These are phyloP conservation scores for Zygosaccharomyces siamensis DNA, from an alignment of 805 yeast genomes.

Conservation along the genomic window DNA sequence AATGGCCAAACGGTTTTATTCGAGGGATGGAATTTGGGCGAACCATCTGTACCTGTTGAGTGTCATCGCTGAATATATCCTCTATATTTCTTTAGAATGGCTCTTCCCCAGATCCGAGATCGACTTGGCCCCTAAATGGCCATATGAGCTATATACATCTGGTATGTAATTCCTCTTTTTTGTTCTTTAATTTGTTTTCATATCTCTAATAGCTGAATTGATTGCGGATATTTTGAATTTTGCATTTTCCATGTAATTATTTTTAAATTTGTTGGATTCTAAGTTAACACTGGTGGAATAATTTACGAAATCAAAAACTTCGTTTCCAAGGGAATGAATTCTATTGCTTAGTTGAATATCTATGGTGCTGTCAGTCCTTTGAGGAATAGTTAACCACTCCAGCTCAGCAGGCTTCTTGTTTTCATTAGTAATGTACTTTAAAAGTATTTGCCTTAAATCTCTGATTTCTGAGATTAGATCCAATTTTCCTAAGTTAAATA, in stretches of 20 bases:
- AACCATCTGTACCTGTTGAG: slow-evolving; percentile 79
- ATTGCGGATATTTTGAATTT: slow-evolving; percentile 1
- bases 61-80: slow-evolving; percentile 70
- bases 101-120: slow-evolving; percentile 62
- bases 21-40: slow-evolving; percentile 62
- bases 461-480: slow-evolving; percentile 44
- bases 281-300: neutral
- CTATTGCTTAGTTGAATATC: neutral
- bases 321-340: neutral
- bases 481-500: slow-evolving; percentile 32
- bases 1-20: slow-evolving; percentile 59
- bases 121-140: slow-evolving; percentile 83
- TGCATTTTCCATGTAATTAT: slow-evolving; percentile 4
- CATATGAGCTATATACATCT: slow-evolving; percentile 25
- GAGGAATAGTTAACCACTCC: slow-evolving; percentile 3
- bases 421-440: slow-evolving; percentile 7
- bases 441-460: slow-evolving; percentile 37
- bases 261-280: neutral
- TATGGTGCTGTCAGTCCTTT: no score
- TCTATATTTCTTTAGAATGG: slow-evolving; percentile 61
- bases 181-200: neutral
- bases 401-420: neutral
- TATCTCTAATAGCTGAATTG: slow-evolving; percentile 1
- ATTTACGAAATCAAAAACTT: slow-evolving; percentile 1
- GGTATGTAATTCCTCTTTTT: slow-evolving; percentile 1